Conservation (phyloP, 352 stramenopile species). For the Pythium rhizo-oryzae region DNA sequence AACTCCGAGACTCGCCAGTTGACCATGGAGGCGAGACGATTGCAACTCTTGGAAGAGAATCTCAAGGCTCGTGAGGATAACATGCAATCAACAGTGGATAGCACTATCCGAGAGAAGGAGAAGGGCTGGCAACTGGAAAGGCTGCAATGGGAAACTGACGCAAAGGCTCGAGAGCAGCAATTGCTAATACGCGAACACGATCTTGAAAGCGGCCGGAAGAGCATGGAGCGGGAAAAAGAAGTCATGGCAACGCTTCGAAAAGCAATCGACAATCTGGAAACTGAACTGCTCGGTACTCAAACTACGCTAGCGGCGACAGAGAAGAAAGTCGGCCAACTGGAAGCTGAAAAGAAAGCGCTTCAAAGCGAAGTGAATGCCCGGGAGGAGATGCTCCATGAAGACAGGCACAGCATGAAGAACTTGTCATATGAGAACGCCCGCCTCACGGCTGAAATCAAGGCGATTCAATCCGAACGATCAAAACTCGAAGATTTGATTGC, state of each 20-base stretch:
- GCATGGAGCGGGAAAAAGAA: conserved; percentile 17
- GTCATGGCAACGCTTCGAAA: conserved; percentile 9
- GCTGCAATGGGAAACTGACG: conserved; percentile 31
- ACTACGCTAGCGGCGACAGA: not conserved
- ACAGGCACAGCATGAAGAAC: conserved; percentile 30
- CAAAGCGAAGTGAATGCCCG: conserved; percentile 4
- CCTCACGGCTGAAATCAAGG: conserved; percentile 22
- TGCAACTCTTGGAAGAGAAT: conserved; percentile 52
- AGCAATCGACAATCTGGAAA: conserved; percentile 22
- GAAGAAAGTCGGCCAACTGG: conserved; percentile 7
- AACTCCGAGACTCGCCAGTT: conserved; percentile 53
- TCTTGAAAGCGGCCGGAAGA: not conserved
- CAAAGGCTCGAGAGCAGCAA: conserved; percentile 35
- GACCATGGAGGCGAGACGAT: conserved; percentile 45
- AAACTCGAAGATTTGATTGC: conserved; percentile 23
- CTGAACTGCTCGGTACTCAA: conserved; percentile 5
- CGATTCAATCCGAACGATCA: conserved; percentile 12
- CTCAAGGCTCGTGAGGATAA: conserved; percentile 50
- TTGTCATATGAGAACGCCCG: conserved; percentile 31
- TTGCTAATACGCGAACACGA: conserved; percentile 36
- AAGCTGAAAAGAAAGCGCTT: conserved; percentile 22
- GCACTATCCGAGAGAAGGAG: conserved; percentile 54
- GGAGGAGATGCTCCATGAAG: conserved; percentile 20
- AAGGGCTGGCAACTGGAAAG: conserved; percentile 47
- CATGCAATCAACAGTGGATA: conserved; percentile 40